These are phyloP conservation scores for Porodaedalea pini DNA, from an alignment of 1,284 basidiomycete species.

Conservation along the genomic window DNA sequence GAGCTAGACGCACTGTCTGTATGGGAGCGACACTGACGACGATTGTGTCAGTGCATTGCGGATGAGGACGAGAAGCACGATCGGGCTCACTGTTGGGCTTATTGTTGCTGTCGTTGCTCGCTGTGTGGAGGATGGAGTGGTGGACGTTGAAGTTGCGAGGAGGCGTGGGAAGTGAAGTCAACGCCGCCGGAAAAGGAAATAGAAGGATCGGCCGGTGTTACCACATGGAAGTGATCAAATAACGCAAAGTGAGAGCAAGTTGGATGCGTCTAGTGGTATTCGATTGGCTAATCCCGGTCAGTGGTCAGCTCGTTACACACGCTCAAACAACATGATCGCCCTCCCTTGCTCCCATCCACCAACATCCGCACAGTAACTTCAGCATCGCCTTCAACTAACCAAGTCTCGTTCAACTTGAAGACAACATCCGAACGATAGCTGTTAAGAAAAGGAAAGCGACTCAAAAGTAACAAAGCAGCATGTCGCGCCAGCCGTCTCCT, in stretches of 20 bases:
- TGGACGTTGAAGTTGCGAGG: not conserved
- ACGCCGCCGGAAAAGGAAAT: conserved; percentile 27
- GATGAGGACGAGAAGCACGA: not conserved
- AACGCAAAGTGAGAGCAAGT: not conserved
- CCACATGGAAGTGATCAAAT: conserved; percentile 2
- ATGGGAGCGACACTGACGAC: conserved; percentile 25
- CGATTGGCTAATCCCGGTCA: conserved; percentile 5
- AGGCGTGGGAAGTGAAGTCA: conserved; percentile 22
- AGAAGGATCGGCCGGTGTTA: not conserved
- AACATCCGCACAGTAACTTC: conserved; percentile 22
- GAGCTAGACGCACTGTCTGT: conserved; percentile 27
- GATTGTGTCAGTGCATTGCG: not conserved
- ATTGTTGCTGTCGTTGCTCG: not conserved
- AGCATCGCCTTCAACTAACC: conserved; percentile 15
- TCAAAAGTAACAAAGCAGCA: conserved; percentile 32
- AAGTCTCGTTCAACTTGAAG: not conserved
- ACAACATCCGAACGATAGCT: no score
- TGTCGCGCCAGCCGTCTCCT: conserved; percentile 54
- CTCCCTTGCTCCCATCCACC: conserved; percentile 25
- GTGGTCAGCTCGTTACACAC: not conserved
- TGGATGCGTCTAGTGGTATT: not conserved
- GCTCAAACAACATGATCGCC: conserved; percentile 14
- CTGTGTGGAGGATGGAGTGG: not conserved
- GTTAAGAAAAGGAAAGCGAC: not conserved
- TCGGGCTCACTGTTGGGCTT: not conserved